A percentile compares a stretch with the other conserved stretches of the same genome.
Conservation (phyloP, 441 rosid species). For the Sinapis alba region DNA sequence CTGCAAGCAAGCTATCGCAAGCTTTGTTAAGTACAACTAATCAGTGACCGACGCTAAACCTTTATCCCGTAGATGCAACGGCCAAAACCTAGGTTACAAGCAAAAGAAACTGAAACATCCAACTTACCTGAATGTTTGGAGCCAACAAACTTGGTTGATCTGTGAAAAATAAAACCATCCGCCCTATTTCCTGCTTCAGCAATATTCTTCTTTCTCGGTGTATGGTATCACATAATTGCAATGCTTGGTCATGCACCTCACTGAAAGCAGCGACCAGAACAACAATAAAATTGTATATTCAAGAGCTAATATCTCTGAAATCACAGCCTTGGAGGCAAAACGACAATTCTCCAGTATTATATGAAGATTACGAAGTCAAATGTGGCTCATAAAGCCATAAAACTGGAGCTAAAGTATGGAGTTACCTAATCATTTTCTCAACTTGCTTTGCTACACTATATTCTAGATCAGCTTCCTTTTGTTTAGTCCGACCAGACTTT, state of each 20-base stretch:
- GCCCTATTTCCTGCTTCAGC: conserved; percentile 95
- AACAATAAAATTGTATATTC: not conserved
- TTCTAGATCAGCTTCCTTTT: conserved; percentile 97
- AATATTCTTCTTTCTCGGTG: conserved; percentile 94
- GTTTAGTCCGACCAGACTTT: conserved; percentile 95
- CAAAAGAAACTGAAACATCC: conserved; percentile 5
- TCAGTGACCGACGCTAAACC: conserved; percentile 1
- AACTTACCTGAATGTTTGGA: conserved; percentile 91
- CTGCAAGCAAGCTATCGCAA: conserved; percentile 10
- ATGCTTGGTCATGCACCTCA: conserved; percentile 97
- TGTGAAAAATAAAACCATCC: conserved; percentile 97
- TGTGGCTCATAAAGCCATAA: conserved; percentile 18
- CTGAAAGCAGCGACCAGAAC: conserved; percentile 54
- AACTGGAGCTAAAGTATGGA: not conserved
- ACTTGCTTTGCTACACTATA: conserved; percentile 99
- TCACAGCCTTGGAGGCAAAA: not conserved
- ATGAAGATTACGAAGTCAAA: conserved; percentile 11
- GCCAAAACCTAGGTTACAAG: conserved; percentile 13
- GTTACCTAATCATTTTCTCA: conserved; percentile 96
- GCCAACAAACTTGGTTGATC: conserved; percentile 99
- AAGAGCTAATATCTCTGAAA: conserved; percentile 18
- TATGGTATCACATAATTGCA: conserved; percentile 76
- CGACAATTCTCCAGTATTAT: conserved; percentile 11
- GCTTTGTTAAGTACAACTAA: conserved; percentile 23
- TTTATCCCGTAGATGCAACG: conserved; percentile 17